A percentile compares a stretch with the other conserved stretches of the same genome.
Evolutionary conservation across 176 grass and related monocot genomes (phyloP).

Genomic region (Triticum timopheevii): DNA sequence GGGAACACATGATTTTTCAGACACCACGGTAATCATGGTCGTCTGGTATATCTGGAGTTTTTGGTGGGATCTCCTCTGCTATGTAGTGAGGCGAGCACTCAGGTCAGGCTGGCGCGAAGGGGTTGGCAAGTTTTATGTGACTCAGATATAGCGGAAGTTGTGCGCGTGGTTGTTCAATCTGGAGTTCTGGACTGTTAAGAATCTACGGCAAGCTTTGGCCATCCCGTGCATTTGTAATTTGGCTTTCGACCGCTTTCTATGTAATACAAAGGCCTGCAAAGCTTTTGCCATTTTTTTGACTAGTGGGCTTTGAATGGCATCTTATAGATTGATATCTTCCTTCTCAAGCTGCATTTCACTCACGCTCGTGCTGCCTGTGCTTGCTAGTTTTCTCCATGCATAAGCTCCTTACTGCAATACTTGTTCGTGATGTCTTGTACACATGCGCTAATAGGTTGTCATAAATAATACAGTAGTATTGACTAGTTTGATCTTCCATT

Average conservation of each 20-base stretch:
- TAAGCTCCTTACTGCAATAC: not conserved
- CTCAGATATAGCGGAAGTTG: not conserved
- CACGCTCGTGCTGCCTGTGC: not conserved
- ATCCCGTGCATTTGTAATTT: not conserved
- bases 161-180: not conserved
- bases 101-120: not conserved
- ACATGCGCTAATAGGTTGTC: not conserved
- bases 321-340: not conserved
- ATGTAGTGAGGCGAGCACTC: not conserved
- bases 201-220: not conserved
- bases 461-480: too few relatives aligned
- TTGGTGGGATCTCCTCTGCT: not conserved
- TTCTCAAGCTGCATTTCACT: not conserved
- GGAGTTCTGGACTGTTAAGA: not conserved
- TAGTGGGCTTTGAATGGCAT: not conserved
- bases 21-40: not conserved
- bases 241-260: not conserved
- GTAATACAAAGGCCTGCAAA: not conserved
- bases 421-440: not conserved
- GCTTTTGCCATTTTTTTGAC: not conserved
- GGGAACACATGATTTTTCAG: too few relatives aligned
- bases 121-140: not conserved
- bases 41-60: not conserved
- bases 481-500: constrained; percentile 11
- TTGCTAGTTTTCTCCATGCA: not conserved